Evolutionary conservation across 306 rosid genomes (phyloP).

Genomic region (Citrullus amarus): DNA sequence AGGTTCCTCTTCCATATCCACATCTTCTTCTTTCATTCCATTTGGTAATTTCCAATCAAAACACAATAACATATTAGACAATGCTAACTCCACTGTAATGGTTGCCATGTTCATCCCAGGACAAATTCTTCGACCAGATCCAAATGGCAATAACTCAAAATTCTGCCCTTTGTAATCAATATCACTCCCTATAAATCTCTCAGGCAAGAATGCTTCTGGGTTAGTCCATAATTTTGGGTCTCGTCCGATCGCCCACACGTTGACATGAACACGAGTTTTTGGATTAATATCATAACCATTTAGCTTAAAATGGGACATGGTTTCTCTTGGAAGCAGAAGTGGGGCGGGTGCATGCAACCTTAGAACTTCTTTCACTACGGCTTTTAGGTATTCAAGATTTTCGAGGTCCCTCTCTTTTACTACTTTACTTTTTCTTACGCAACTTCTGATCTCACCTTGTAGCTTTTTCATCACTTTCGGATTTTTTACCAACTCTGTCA

Average conservation of each 20-base stretch:
- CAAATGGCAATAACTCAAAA: conserved; percentile 3
- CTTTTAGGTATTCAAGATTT: conserved; percentile 20
- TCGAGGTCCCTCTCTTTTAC: neutral
- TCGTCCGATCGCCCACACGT: conserved; percentile 29
- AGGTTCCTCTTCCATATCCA: neutral
- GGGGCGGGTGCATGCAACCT: neutral
- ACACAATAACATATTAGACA: conserved; percentile 24
- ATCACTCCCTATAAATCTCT: conserved; percentile 18
- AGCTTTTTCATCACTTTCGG: conserved; percentile 22
- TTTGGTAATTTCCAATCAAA: conserved; percentile 27
- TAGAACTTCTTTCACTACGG: neutral
- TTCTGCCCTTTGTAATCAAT: conserved; percentile 22
- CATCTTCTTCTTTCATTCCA: neutral
- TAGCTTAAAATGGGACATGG: neutral
- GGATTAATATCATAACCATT: conserved; percentile 15
- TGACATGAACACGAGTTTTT: conserved; percentile 13
- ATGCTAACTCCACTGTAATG: conserved; percentile 4
- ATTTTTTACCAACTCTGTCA: conserved; percentile 22
- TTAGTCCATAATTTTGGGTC: conserved; percentile 22
- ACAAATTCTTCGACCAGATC: conserved; percentile 30
- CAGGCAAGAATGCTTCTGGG: conserved; percentile 24
- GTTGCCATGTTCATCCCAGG: conserved; percentile 16
- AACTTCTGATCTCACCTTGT: conserved; percentile 27
- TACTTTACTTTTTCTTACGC: neutral
- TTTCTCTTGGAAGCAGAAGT: neutral